phyloP scores from a whole-genome alignment of 2,329 filamentous ascomycete species.

The Pyrenophora seminiperda region DNA sequence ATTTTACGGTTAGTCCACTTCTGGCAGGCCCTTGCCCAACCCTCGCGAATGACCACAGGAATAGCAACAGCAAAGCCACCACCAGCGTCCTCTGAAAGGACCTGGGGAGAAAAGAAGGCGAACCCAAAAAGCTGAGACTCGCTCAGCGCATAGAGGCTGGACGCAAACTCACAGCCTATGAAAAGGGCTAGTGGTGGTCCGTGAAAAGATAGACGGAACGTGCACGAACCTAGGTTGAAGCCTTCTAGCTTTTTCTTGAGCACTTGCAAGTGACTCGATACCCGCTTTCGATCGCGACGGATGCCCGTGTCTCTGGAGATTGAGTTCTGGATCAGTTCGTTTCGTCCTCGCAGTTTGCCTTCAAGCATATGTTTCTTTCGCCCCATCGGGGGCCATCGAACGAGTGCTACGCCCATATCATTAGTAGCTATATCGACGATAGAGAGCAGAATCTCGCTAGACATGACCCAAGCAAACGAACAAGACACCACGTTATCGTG shows the following conservation, averaged over 20 bases:
- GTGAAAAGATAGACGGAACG: background rate
- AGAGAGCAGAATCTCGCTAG: background rate
- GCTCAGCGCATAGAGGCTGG: background rate
- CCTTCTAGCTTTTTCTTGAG: constrained; percentile 61
- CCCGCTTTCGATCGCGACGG: constrained; percentile 61
- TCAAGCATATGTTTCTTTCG: constrained; percentile 57
- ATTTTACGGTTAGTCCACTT: constrained; percentile 28
- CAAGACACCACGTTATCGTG: background rate
- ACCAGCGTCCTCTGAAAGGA: constrained; percentile 4
- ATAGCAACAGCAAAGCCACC: constrained; percentile 8
- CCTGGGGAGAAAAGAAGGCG: background rate
- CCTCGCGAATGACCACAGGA: constrained; percentile 8
- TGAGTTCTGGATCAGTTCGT: constrained; percentile 65
- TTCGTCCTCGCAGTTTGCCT: constrained; percentile 62
- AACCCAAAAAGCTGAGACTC: background rate
- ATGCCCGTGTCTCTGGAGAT: constrained; percentile 62
- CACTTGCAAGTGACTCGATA: constrained; percentile 69
- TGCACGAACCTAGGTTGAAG: constrained; percentile 57
- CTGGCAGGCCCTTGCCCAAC: constrained; percentile 17
- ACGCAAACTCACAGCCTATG: background rate
- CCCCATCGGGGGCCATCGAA: constrained; percentile 64
- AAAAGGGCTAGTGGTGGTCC: background rate
- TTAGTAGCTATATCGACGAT: background rate
- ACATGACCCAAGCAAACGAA: background rate
- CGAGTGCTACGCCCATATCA: constrained; percentile 27